These are phyloP conservation scores for Symbiotaphrina buchneri DNA, from an alignment of 495 filamentous ascomycete genomes.

Conservation along the genomic window DNA sequence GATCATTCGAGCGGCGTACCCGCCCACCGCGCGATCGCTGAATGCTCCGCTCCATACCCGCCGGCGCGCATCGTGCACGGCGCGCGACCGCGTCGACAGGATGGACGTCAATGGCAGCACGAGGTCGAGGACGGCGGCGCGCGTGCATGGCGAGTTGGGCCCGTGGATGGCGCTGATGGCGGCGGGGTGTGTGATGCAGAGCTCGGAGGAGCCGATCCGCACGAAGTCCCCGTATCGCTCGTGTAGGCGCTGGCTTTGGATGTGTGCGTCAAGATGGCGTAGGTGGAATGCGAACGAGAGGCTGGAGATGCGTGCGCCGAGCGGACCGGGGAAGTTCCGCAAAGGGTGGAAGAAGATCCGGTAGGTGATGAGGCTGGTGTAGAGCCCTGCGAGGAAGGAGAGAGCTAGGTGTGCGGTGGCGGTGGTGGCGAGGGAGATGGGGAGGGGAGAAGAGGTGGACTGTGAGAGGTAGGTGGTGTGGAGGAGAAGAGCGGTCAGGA, in stretches of 20 bases:
- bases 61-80: constrained; percentile 14
- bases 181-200: constrained; percentile 15
- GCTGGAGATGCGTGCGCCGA: constrained; percentile 13
- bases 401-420: too few species aligned
- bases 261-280: constrained; percentile 11
- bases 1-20: constrained; percentile 3
- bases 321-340: constrained; percentile 16
- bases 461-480: too few species aligned
- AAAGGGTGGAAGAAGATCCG: constrained; percentile 15
- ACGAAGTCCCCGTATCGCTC: constrained; percentile 17
- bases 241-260: constrained; percentile 10
- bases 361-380: constrained; percentile 15
- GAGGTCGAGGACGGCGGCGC: constrained; percentile 13
- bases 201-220: constrained; percentile 17
- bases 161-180: constrained; percentile 12
- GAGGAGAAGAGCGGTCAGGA: too few species aligned
- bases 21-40: constrained; percentile 7
- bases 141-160: constrained; percentile 10
- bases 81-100: constrained; percentile 11
- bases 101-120: constrained; percentile 8
- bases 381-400: constrained; percentile 13
- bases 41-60: constrained; percentile 17
- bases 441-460: too few species aligned
- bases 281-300: constrained; percentile 9
- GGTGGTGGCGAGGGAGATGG: too few species aligned